Evolutionary conservation across 495 filamentous ascomycete genomes (phyloP).

Genomic region (Lepidopterella palustris): DNA sequence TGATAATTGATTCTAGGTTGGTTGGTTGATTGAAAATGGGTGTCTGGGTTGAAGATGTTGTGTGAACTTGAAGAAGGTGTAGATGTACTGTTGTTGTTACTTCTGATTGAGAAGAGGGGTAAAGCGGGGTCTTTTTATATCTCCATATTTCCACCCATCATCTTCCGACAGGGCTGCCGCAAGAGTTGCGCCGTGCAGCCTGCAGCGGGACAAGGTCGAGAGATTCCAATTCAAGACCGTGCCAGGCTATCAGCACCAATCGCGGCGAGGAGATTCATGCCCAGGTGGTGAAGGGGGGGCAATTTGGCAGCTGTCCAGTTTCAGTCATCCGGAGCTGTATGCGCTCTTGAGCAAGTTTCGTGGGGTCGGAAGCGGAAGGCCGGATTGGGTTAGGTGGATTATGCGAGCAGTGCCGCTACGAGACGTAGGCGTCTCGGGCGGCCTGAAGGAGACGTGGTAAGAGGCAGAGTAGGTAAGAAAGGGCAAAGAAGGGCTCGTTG

Average conservation of each 20-base stretch:
- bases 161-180: not conserved
- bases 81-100: not conserved
- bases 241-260: not conserved
- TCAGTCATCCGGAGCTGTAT: too few relatives aligned
- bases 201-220: not conserved
- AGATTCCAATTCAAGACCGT: not conserved
- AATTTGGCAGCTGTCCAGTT: too few relatives aligned
- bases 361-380: slow-evolving; percentile 6
- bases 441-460: too few relatives aligned
- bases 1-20: slow-evolving; percentile 9
- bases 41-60: not conserved
- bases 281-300: not conserved
- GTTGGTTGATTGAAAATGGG: slow-evolving; percentile 1
- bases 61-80: not conserved
- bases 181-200: not conserved
- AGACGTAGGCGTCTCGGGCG: too few relatives aligned
- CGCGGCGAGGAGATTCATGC: not conserved
- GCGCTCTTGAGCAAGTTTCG: slow-evolving; percentile 23
- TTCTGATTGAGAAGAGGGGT: not conserved
- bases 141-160: not conserved
- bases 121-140: not conserved
- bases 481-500: too few relatives aligned
- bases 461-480: too few relatives aligned
- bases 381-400: not conserved
- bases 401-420: too few relatives aligned